phyloP scores from a whole-genome alignment of 176 grass and related monocot species.

The Ampelocalamus luodianensis region DNA sequence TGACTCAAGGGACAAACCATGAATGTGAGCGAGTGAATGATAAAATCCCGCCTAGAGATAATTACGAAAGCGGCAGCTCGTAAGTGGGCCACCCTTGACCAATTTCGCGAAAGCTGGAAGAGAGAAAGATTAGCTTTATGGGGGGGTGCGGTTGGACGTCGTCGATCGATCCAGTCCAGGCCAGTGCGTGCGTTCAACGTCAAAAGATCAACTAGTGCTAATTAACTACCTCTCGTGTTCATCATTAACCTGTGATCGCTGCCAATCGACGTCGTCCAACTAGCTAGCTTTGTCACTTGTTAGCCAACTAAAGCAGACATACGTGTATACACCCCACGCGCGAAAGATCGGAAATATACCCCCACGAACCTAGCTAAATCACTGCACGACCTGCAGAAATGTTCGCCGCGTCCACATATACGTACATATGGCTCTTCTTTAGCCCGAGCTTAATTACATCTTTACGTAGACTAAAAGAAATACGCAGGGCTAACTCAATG shows the following conservation, averaged over 20 bases:
- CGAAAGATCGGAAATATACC: neutral
- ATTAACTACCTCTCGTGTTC: constrained; percentile 7
- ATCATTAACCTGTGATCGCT: constrained; percentile 28
- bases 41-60: neutral
- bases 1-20: no score
- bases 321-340: neutral
- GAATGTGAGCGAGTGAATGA: neutral
- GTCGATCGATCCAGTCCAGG: neutral
- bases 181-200: neutral
- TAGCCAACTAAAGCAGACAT: neutral
- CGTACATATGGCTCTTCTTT: neutral
- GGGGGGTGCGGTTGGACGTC: constrained; percentile 36
- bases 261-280: constrained; percentile 23
- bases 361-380: neutral
- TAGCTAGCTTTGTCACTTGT: neutral
- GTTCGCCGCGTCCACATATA: no score
- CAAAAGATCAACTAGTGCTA: neutral
- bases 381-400: no score
- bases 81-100: neutral
- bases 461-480: neutral
- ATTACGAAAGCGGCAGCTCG: constrained; percentile 1
- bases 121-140: constrained; percentile 42
- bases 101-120: neutral
- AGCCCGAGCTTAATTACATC: neutral
- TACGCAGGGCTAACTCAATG: no score